These are phyloP conservation scores for Rhizophora mangle DNA, from an alignment of 345 rosid genomes.

Conservation along the genomic window DNA sequence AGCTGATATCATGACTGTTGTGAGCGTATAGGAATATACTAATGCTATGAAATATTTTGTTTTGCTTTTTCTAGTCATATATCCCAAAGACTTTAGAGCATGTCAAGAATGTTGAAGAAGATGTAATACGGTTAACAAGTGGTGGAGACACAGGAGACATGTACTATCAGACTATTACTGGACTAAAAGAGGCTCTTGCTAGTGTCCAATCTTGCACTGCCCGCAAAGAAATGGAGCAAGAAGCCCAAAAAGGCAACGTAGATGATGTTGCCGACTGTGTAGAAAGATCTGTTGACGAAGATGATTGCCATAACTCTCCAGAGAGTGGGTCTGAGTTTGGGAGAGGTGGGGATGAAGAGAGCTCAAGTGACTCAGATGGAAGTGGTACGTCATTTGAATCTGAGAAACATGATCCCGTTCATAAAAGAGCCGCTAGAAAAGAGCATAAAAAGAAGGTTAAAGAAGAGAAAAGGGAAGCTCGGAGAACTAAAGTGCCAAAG, in stretches of 20 bases:
- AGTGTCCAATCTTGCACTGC: conserved; percentile 19
- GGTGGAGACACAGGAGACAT: conserved; percentile 76
- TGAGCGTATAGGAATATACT: neutral
- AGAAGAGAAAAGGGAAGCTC: conserved; percentile 87
- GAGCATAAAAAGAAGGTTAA: conserved; percentile 94
- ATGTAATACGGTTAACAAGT: conserved; percentile 62
- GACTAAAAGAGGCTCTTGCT: conserved; percentile 68
- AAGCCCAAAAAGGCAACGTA: conserved; percentile 16
- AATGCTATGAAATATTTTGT: conserved; percentile 4
- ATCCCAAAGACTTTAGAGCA: conserved; percentile 82
- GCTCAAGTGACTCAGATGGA: conserved; percentile 36
- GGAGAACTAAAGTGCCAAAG: conserved; percentile 84
- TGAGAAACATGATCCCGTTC: conserved; percentile 31
- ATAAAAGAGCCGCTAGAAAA: conserved; percentile 83
- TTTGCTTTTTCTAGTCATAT: conserved; percentile 46
- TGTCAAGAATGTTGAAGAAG: conserved; percentile 74
- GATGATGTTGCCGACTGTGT: conserved; percentile 21
- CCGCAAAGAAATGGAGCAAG: conserved; percentile 19
- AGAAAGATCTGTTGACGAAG: conserved; percentile 16
- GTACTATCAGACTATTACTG: conserved; percentile 78
- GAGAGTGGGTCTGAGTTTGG: conserved; percentile 26
- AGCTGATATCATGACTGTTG: neutral
- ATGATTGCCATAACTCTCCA: conserved; percentile 8
- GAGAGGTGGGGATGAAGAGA: conserved; percentile 36
- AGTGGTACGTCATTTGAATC: conserved; percentile 17